Base-by-base conservation (phyloP, 495 filamentous ascomycete genomes). In the Pseudoneurospora amorphoporcata region DNA sequence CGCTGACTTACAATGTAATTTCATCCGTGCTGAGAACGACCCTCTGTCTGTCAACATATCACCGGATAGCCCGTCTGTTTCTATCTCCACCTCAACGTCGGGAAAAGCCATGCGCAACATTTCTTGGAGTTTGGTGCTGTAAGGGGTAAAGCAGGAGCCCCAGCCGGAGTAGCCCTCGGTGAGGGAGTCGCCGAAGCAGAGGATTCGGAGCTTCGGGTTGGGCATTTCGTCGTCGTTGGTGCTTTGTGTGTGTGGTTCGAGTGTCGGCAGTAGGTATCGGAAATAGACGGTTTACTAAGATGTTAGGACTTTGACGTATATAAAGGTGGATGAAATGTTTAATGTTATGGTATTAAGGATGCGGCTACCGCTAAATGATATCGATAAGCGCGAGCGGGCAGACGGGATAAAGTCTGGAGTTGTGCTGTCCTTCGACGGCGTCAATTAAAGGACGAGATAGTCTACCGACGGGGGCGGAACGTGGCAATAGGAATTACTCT, bases 151-250 rank as follows among this genome's bases (percentile, higher is more conserved):
- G 23, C 77, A 40, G 8, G 77, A 39, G 35, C 87, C 87, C 69
- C 74, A 82, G 42, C 72, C 45, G 29, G 85, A 80, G 80, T 82
- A 90, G 38, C 90, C 90, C 14, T 81, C 81, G 10, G 89, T 90
- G 35, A 91, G 84, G 53, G 87, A 89, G 79, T 90, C 83, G 78
- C 90, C 90, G 76, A 91, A 89, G 81, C 88, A 90, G 35, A 91
- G 84, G 43, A 91, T 85, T 39, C 82, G 81, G 8, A 87, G 78
- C 39, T 79, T 72, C 12, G 68, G 72, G 38, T 32, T 19, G 16
- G 76, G 72, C 78, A 79, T 78, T n/a, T 69, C 76, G 43, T 40
- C 68, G 69, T 42, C 10, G 23, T 32, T 45, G 12, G 69, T 29
- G n/a, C 37, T 39, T 23, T 9, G 32, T 17, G 29, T 17, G 23